phyloP scores from a whole-genome alignment of 345 rosid genomes.

The Brassica rapa region DNA sequence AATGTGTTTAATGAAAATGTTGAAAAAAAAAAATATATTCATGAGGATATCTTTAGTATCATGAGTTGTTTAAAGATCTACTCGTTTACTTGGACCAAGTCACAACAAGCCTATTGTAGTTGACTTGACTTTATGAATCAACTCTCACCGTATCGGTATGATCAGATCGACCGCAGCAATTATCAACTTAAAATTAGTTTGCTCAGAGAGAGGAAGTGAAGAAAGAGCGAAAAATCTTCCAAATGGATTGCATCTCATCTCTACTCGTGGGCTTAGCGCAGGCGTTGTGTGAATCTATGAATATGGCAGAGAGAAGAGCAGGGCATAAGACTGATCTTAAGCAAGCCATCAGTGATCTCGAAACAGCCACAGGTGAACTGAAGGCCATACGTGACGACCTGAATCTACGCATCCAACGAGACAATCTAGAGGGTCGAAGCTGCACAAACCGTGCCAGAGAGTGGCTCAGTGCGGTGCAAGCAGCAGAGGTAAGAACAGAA shows the following conservation, averaged over 20 bases:
- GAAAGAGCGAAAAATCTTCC: conserved; percentile 5
- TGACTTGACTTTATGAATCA: conserved; percentile 20
- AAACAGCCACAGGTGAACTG: conserved; percentile 17
- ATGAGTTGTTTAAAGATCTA: not conserved
- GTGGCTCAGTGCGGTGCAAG: conserved; percentile 21
- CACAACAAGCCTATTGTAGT: not conserved
- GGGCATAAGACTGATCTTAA: conserved; percentile 8
- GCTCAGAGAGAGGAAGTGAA: conserved; percentile 13
- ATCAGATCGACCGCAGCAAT: conserved; percentile 4
- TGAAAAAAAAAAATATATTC: too few species aligned
- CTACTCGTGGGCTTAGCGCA: conserved; percentile 26
- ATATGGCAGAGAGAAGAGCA: conserved; percentile 18
- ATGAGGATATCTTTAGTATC: not conserved
- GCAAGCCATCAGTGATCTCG: conserved; percentile 31
- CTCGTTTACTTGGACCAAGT: conserved; percentile 16
- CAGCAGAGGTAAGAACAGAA: conserved; percentile 7
- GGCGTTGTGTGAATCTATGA: conserved; percentile 28
- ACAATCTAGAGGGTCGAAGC: conserved; percentile 24
- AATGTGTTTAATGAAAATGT: too few species aligned
- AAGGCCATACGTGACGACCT: conserved; percentile 38
- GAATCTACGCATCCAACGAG: conserved; percentile 8
- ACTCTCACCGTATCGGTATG: conserved; percentile 4
- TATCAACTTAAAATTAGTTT: not conserved
- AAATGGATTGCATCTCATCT: conserved; percentile 36
- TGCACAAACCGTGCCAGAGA: conserved; percentile 22